Percentiles rank a stretch among this genome's conserved stretches.
phyloP scores from a whole-genome alignment of 225 moss, liverwort and hornwort species.

The Polytrichum commune region DNA sequence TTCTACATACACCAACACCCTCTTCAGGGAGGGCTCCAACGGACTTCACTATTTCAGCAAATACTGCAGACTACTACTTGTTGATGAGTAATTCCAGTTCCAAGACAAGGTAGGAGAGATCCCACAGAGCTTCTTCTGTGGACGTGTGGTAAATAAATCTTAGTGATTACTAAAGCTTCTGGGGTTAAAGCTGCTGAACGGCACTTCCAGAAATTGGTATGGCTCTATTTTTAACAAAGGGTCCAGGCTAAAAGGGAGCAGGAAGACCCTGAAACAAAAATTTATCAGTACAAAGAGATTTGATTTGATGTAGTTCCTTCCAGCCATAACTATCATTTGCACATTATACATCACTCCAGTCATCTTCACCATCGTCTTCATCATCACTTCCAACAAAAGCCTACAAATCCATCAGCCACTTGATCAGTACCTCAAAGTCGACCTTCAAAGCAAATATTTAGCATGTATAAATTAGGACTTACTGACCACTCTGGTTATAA shows the following conservation, averaged over 20 bases:
- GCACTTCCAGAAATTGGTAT: neutral
- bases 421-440: constrained; percentile 3
- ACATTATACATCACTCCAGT: constrained; percentile 64
- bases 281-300: constrained; percentile 18
- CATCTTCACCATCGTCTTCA: constrained; percentile 74
- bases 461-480: neutral
- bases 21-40: neutral
- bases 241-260: constrained; percentile 18
- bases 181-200: neutral
- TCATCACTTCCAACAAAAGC: constrained; percentile 86
- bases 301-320: neutral
- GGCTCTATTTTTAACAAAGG: constrained; percentile 20
- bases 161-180: neutral
- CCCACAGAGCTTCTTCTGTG: neutral
- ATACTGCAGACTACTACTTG: neutral
- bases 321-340: neutral
- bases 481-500: neutral
- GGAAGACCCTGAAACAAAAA: constrained; percentile 19
- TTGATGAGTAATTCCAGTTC: neutral
- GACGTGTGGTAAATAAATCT: neutral
- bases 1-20: neutral
- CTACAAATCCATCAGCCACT: constrained; percentile 30
- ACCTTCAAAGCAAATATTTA: neutral
- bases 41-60: neutral
- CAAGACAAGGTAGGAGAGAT: neutral